These are phyloP conservation scores for Aspergillus awamori DNA, from an alignment of 2,329 filamentous ascomycete species.

Conservation along the genomic window DNA sequence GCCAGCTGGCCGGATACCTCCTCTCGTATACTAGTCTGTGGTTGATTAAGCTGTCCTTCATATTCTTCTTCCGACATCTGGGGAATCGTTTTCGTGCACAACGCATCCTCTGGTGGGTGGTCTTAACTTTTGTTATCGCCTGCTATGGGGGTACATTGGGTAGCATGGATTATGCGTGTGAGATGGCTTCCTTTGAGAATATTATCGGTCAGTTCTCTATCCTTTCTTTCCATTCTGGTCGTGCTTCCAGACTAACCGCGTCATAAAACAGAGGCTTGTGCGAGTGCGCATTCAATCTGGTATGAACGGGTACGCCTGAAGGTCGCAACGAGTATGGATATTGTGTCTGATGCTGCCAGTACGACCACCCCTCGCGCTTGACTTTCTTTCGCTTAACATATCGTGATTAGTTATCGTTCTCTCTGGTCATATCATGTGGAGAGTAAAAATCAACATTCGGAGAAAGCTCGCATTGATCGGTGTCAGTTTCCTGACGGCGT, in stretches of 20 bases:
- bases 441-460: background rate
- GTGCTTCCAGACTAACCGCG: too few relatives aligned
- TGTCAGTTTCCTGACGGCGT: slow-evolving; percentile 11
- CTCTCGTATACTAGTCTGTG: slow-evolving; percentile 1
- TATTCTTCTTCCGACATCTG: slow-evolving; percentile 10
- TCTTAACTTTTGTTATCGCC: background rate
- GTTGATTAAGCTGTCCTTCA: slow-evolving; percentile 9
- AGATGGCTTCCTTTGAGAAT: background rate
- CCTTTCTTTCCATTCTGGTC: too few relatives aligned
- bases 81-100: slow-evolving; percentile 8
- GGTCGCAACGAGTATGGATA: slow-evolving; percentile 5
- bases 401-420: slow-evolving; percentile 4
- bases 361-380: background rate
- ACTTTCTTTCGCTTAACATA: too few relatives aligned
- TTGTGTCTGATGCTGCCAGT: slow-evolving; percentile 12
- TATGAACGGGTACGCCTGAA: background rate
- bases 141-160: background rate
- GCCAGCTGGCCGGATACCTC: slow-evolving; percentile 9
- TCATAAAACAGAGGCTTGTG: background rate
- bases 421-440: slow-evolving; percentile 11
- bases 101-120: slow-evolving; percentile 10
- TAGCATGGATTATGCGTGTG: slow-evolving; percentile 5
- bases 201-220: background rate
- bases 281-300: background rate
- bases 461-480: slow-evolving; percentile 10